A percentile compares a stretch with the other conserved stretches of the same genome.
Conservation (phyloP, 176 grass and related monocot genomes). For the Oryza rufipogon region DNA sequence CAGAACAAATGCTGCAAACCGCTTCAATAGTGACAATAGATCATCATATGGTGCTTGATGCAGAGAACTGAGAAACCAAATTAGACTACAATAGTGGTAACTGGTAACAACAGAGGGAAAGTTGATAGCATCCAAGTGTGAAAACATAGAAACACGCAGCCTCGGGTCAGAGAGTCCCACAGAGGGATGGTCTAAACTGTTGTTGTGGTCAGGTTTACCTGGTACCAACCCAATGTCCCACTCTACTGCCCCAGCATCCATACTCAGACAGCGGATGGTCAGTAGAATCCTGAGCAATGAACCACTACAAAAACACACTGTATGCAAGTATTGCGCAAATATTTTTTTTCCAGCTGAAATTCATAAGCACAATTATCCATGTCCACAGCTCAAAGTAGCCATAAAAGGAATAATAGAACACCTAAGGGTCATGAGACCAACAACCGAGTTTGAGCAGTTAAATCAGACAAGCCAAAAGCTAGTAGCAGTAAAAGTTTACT, state of each 20-base stretch:
- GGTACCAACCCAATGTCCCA: slow-evolving; percentile 22
- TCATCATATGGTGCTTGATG: slow-evolving; percentile 14
- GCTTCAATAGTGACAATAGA: slow-evolving; percentile 9
- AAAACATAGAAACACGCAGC: slow-evolving; percentile 15
- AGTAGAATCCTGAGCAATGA: neutral
- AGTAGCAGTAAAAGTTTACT: neutral
- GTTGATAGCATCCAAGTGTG: neutral
- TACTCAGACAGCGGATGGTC: slow-evolving; percentile 13
- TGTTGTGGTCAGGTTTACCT: slow-evolving; percentile 15
- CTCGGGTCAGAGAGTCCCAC: neutral
- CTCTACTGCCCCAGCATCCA: slow-evolving; percentile 15
- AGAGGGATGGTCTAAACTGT: slow-evolving; percentile 24
- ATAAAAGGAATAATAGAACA: neutral
- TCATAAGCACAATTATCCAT: slow-evolving; percentile 13
- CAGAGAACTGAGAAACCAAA: slow-evolving; percentile 1
- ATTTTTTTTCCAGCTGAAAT: slow-evolving; percentile 13
- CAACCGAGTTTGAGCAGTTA: neutral
- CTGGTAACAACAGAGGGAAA: neutral
- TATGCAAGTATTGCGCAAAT: slow-evolving; percentile 19
- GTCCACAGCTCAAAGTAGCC: slow-evolving; percentile 14
- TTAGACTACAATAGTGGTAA: neutral
- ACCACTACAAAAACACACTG: slow-evolving; percentile 25
- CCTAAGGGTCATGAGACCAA: neutral
- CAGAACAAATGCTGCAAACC: slow-evolving; percentile 11
- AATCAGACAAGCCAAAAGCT: neutral